Evolutionary conservation across 1,139 yeast species (phyloP).

Genomic region (Blastobotrys niveus): DNA sequence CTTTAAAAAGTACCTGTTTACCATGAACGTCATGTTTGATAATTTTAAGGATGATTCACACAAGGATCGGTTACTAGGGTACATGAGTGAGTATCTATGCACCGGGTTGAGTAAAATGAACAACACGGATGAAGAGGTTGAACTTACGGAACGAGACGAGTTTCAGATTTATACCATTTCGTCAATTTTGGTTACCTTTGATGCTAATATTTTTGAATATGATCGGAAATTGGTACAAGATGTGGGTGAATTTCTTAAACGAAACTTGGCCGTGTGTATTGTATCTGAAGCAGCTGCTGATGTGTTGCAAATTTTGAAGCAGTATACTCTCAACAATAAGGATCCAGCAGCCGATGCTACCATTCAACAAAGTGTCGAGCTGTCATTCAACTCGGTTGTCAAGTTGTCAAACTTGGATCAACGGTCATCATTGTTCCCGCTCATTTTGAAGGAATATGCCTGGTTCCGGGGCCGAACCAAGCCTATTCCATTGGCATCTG

Average conservation of each 20-base stretch:
- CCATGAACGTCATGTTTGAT: conserved; percentile 14
- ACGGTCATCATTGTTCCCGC: conserved; percentile 16
- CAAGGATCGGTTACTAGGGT: conserved; percentile 9
- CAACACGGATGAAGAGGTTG: too few relatives aligned
- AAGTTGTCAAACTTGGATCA: conserved; percentile 26
- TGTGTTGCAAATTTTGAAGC: conserved; percentile 16
- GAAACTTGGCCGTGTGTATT: conserved; percentile 18
- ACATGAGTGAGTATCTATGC: conserved; percentile 11
- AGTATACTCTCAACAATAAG: conserved; percentile 13
- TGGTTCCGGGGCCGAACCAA: conserved; percentile 16
- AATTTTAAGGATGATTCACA: conserved; percentile 7
- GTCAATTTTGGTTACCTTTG: conserved; percentile 15
- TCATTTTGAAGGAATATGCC: conserved; percentile 17
- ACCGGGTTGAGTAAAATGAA: conserved; percentile 9
- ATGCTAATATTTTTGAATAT: conserved; percentile 12
- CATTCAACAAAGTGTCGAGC: conserved; percentile 17
- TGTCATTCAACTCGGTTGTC: conserved; percentile 20
- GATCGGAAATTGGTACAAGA: conserved; percentile 13
- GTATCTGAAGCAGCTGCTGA: conserved; percentile 20
- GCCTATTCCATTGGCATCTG: conserved; percentile 21
- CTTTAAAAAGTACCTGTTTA: conserved; percentile 16
- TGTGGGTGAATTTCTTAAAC: conserved; percentile 16
- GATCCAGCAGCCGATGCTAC: conserved; percentile 12
- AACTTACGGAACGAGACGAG: too few relatives aligned
- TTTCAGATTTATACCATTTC: conserved; percentile 17